Conservation (phyloP, 345 rosid species). For the Salix viminalis region DNA sequence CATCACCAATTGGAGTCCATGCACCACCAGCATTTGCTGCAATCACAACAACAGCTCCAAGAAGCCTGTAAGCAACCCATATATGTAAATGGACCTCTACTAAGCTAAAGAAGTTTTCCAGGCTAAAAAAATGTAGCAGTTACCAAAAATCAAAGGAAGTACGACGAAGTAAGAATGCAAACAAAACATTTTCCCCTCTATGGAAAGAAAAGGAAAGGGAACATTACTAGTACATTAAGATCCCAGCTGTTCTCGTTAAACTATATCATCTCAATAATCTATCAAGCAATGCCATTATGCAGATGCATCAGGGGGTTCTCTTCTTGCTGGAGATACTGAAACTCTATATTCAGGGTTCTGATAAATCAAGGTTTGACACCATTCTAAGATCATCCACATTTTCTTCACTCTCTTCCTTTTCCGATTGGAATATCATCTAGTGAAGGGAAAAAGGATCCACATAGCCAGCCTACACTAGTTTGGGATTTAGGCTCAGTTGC, state of each 20-base stretch:
- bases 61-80: conserved; percentile 51
- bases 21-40: conserved; percentile 99
- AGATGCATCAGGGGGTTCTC: background rate
- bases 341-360: background rate
- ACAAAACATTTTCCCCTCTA: background rate
- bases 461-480: background rate
- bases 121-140: background rate
- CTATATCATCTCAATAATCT: background rate
- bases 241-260: background rate
- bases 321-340: background rate
- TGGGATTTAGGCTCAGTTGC: background rate
- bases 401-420: background rate
- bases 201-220: background rate
- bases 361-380: background rate
- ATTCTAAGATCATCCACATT: background rate
- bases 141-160: background rate
- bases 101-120: background rate
- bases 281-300: background rate
- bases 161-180: background rate
- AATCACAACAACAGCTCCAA: conserved; percentile 91
- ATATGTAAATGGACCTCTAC: background rate
- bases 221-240: background rate
- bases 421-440: background rate
- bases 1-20: conserved; percentile 99
- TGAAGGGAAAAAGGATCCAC: background rate